Conservation (phyloP, 768 basidiomycete genomes). For the Hortiboletus flavorubellus region DNA sequence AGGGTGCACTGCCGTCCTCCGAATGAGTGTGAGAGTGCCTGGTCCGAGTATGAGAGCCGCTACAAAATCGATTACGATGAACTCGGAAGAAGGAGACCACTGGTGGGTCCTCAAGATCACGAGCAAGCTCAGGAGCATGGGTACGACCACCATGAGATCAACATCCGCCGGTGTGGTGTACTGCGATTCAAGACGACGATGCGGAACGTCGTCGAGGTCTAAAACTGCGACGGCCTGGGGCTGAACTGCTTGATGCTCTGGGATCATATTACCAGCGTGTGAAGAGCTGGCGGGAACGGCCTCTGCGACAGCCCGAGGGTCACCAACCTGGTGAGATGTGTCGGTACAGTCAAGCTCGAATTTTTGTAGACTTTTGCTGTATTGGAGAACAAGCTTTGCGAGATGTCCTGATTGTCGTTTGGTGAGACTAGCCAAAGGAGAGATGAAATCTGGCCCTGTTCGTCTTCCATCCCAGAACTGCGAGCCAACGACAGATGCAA, state of each 20-base stretch:
- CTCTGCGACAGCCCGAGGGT: background rate
- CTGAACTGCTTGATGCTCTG: background rate
- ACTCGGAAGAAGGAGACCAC: slow-evolving; percentile 4
- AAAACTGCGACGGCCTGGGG: slow-evolving; percentile 10
- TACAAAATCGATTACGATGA: slow-evolving; percentile 8
- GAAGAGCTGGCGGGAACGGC: background rate
- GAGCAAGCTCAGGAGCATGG: slow-evolving; percentile 12
- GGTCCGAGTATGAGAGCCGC: slow-evolving; percentile 15
- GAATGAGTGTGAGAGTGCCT: slow-evolving; percentile 16
- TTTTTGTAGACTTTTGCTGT: slow-evolving; percentile 5
- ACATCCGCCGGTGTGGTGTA: slow-evolving; percentile 10
- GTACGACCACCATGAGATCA: slow-evolving; percentile 12
- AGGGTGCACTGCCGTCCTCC: slow-evolving; percentile 6
- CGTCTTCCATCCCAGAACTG: slow-evolving; percentile 21
- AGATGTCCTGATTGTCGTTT: slow-evolving; percentile 19
- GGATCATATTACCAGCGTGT: too few species aligned
- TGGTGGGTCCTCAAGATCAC: slow-evolving; percentile 5
- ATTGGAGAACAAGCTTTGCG: slow-evolving; percentile 10
- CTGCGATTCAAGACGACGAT: background rate
- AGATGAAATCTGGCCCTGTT: slow-evolving; percentile 19
- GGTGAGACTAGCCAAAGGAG: slow-evolving; percentile 17
- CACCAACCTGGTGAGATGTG: background rate
- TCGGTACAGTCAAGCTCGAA: background rate
- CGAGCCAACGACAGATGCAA: slow-evolving; percentile 11
- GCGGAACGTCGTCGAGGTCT: slow-evolving; percentile 5